Evolutionary conservation across 257 asterid species (phyloP), one percentile per base, ranked within the genome.

Genomic region (Solanum dulcamara): DNA sequence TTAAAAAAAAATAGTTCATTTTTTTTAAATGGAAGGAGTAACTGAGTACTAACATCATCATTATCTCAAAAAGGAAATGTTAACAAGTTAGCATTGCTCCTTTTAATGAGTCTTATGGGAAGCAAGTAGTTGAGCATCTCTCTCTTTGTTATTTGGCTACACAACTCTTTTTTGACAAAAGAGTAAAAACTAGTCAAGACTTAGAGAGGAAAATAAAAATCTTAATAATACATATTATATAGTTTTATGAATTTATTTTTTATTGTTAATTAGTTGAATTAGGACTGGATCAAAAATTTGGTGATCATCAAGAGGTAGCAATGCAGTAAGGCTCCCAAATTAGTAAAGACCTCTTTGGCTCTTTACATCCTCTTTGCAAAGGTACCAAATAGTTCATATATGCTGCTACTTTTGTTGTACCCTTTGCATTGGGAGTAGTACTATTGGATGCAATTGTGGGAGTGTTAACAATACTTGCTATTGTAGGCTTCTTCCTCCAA

Each of bases 271-370:
- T 24, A 24, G 59, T 24, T 75, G 59, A 26, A 44, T 42, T 75
- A 44, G 81, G 24, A 26, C 38, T 44, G 1, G 59, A 24, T 42
- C 0, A 24, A 75, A 44, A 7, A 53, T 2, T 20, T 80, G 68
- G 5, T 70, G 13, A 50, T 28, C 37, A 83, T 83, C 46, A 83
- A 14, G 85, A 60, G 35, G 80, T 62, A 57, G 33, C 80, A 62
- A 83, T 83, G 62, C 60, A 83, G 46, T 62, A 64, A 83, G 79
- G 85, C 74, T 82, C 59, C 85, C 85, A 60, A 24, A 53, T 64
- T n/a, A 37, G 77, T 17, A 60, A 60, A 14, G 85, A 82, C 42
- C 80, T 83, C 26, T n/a, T 84, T 35, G 24, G 1, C 42, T 67
- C 70, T 84, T 84, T 84, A 51, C 86, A 84, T 15, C 67, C 86